A percentile compares a stretch with the other conserved stretches of the same genome.
phyloP scores from a whole-genome alignment of 2,329 filamentous ascomycete species.

The Zymoseptoria pseudotritici region DNA sequence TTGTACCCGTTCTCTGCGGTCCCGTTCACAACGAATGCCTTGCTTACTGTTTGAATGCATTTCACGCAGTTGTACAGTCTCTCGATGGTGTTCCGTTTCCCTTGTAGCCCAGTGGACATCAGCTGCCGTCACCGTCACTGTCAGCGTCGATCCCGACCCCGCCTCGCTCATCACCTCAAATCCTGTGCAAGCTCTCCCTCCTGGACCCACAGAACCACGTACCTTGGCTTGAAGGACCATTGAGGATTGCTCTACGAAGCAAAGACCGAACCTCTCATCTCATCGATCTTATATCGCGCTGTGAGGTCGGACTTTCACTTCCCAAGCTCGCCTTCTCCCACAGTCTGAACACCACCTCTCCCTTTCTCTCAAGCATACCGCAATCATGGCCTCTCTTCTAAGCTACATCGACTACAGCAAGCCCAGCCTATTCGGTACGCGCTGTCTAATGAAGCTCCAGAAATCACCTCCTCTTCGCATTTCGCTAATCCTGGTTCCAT shows the following conservation, averaged over 20 bases:
- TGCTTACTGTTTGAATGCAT: too few relatives aligned
- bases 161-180: too few relatives aligned
- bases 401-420: slow-evolving; percentile 36
- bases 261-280: not conserved
- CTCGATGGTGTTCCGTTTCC: too few relatives aligned
- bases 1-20: too few relatives aligned
- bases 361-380: not conserved
- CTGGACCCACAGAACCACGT: not conserved
- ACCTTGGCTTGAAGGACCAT: not conserved
- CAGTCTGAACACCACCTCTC: not conserved
- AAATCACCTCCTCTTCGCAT: not conserved
- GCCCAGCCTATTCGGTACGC: slow-evolving; percentile 40
- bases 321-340: not conserved
- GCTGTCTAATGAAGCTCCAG: not conserved
- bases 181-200: not conserved
- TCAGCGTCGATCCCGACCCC: not conserved
- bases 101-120: too few relatives aligned
- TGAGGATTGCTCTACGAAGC: not conserved
- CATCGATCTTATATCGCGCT: not conserved
- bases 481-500: slow-evolving; percentile 1
- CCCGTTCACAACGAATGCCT: too few relatives aligned
- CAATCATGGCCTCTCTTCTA: slow-evolving; percentile 31
- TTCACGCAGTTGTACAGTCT: too few relatives aligned
- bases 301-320: not conserved
- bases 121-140: too few relatives aligned